Base-by-base conservation (phyloP, 305 asterid species). In the Fraxinus sp. region DNA sequence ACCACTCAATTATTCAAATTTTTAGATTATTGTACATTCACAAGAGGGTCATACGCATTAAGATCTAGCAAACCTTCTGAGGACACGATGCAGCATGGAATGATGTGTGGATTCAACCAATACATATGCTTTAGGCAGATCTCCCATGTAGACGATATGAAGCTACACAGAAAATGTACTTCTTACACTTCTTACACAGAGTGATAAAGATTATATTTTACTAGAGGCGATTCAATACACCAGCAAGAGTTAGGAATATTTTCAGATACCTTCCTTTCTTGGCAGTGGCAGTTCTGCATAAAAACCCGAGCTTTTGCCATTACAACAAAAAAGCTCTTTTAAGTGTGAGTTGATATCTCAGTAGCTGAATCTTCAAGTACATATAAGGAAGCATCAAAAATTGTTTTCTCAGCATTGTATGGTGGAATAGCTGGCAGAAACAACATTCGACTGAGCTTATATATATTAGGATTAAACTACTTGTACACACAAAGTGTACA, bases 91-190 rank as follows among this genome's bases (percentile, higher is more conserved):
- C 22, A 73, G n/a, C 77, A 88, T 89, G 5, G 88, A 14, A 52
- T 89, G 89, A 83, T 91, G 94, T 26, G 82, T 79, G 71, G 87
- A n/a, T 35, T 86, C 83, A 44, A 85, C 74, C 0, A 88, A 84
- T 32, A 4, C 83, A 9, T 78, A 86, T 37, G 76, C 87, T 73
- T 85, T 44, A 72, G 89, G 86, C 62, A 35, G 74, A 33, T 83
- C 87, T 76, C 91, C 94, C 94, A 90, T 85, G 85, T 90, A 89
- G 32, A 90, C 89, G 36, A 89, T 84, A 30, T 90, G 89, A 74
- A 88, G 87, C 91, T 83, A 77, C 79, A 75, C 16, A 78, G 18
- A 72, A 10, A 28, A 39, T 1, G 2, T 14, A 13, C 20, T 0
- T 68, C 39, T 22, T 9, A 74, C 24, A 13, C 20, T 0, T 68